Percentiles rank a stretch among this genome's conserved stretches.
Evolutionary conservation across 768 basidiomycete genomes (phyloP).

Genomic region (Auricularia sp.): DNA sequence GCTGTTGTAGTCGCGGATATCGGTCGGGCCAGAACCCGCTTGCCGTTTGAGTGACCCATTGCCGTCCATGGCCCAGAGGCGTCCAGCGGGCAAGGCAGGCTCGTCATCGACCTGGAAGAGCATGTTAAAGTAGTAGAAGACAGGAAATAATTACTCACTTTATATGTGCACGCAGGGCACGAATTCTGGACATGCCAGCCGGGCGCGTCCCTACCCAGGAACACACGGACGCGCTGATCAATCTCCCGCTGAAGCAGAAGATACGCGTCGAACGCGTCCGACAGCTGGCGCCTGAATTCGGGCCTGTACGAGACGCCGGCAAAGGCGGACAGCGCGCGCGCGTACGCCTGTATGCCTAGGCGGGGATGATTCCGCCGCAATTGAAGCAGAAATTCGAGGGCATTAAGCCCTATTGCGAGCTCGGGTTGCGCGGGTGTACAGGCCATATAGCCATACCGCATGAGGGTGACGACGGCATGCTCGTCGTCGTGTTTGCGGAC

Average conservation of each 20-base stretch:
- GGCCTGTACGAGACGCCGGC: neutral
- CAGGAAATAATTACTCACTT: slow-evolving; percentile 12
- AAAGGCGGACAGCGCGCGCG: neutral
- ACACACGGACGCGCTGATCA: slow-evolving; percentile 3
- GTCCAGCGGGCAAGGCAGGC: slow-evolving; percentile 10
- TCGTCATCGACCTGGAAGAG: slow-evolving; percentile 21
- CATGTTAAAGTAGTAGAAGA: neutral
- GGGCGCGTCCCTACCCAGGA: slow-evolving; percentile 5
- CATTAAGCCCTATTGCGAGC: neutral
- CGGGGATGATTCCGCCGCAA: neutral
- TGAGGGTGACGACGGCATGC: neutral
- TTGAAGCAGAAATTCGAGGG: neutral
- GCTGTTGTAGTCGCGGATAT: neutral
- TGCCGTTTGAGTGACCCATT: slow-evolving; percentile 27
- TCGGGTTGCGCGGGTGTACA: neutral
- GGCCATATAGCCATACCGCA: neutral
- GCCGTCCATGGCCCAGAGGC: slow-evolving; percentile 20
- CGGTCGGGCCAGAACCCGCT: slow-evolving; percentile 8
- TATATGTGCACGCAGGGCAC: slow-evolving; percentile 10
- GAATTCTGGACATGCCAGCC: slow-evolving; percentile 8
- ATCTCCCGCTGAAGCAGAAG: slow-evolving; percentile 4
- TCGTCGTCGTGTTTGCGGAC: neutral
- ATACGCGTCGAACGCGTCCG: slow-evolving; percentile 8
- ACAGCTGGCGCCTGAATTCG: slow-evolving; percentile 1
- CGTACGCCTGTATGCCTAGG: neutral